Percentiles rank a stretch among this genome's conserved stretches.
Conservation (phyloP, 2,329 filamentous ascomycete genomes). For the Macrophomina pseudophaseolina region DNA sequence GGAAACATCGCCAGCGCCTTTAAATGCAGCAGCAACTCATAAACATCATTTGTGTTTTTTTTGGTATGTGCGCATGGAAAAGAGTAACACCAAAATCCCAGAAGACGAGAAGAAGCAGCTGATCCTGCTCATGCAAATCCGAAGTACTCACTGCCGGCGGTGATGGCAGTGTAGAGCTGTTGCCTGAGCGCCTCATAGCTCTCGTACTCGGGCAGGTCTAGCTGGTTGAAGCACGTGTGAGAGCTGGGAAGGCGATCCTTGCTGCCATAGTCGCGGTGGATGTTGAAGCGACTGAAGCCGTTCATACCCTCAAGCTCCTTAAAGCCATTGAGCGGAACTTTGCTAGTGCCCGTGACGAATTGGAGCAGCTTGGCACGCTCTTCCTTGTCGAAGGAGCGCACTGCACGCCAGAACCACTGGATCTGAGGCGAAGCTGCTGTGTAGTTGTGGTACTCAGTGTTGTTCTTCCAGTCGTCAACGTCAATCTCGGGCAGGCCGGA, state of each 20-base stretch:
- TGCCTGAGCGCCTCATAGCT: constrained; percentile 89
- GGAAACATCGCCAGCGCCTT: constrained; percentile 13
- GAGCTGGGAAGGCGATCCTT: constrained; percentile 95
- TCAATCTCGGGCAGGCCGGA: constrained; percentile 97
- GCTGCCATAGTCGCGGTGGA: constrained; percentile 95
- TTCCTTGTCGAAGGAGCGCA: constrained; percentile 98
- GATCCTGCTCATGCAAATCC: constrained; percentile 77
- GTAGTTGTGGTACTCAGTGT: constrained; percentile 99
- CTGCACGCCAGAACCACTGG: constrained; percentile 99
- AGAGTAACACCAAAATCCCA: not conserved
- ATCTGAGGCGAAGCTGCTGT: constrained; percentile 92
- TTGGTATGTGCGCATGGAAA: not conserved
- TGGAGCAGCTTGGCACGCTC: constrained; percentile 96
- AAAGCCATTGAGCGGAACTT: constrained; percentile 97
- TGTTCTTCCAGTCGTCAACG: constrained; percentile 98
- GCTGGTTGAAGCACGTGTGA: constrained; percentile 99
- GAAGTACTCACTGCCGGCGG: constrained; percentile 96
- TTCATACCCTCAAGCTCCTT: constrained; percentile 99
- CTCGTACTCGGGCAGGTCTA: constrained; percentile 97
- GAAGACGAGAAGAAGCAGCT: not conserved
- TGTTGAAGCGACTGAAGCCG: constrained; percentile 96
- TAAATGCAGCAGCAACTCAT: constrained; percentile 21
- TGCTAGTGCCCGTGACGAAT: constrained; percentile 97
- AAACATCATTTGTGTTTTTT: constrained; percentile 4
- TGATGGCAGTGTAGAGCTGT: constrained; percentile 93